phyloP scores from a whole-genome alignment of 768 basidiomycete species.

The Phanerochaete sordida region DNA sequence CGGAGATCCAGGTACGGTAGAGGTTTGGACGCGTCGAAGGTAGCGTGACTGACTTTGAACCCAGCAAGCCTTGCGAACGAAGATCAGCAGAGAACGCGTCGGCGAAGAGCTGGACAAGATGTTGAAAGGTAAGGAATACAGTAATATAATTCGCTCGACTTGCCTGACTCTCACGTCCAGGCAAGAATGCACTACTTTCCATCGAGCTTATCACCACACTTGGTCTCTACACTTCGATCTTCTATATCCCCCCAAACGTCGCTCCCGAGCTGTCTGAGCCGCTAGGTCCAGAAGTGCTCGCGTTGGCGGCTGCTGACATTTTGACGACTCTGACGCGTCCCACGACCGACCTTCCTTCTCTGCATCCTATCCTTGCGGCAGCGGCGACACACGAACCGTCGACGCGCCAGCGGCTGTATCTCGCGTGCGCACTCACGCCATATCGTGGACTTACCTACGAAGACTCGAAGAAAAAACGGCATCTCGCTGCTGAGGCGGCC shows the following conservation, averaged over 20 bases:
- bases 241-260: conserved; percentile 50
- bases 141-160: background rate
- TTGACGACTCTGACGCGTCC: conserved; percentile 47
- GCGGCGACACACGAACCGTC: conserved; percentile 35
- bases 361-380: conserved; percentile 46
- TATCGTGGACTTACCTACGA: conserved; percentile 55
- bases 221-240: conserved; percentile 64
- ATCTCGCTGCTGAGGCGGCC: conserved; percentile 60
- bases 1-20: conserved; percentile 54
- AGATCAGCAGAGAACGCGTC: conserved; percentile 88
- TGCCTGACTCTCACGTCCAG: conserved; percentile 34
- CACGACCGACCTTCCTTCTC: conserved; percentile 31
- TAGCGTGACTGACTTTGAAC: background rate
- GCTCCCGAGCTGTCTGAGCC: conserved; percentile 41
- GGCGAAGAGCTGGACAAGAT: conserved; percentile 94
- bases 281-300: conserved; percentile 35
- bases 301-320: conserved; percentile 55
- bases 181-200: conserved; percentile 68
- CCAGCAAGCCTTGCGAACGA: conserved; percentile 64
- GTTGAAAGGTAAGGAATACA: conserved; percentile 80
- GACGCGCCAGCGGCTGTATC: conserved; percentile 61
- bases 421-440: conserved; percentile 76
- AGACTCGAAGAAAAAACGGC: conserved; percentile 61
- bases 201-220: conserved; percentile 74
- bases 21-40: background rate